Evolutionary conservation across 2,329 filamentous ascomycete species (phyloP).

Genomic region (Ambrosiella beaveri): DNA sequence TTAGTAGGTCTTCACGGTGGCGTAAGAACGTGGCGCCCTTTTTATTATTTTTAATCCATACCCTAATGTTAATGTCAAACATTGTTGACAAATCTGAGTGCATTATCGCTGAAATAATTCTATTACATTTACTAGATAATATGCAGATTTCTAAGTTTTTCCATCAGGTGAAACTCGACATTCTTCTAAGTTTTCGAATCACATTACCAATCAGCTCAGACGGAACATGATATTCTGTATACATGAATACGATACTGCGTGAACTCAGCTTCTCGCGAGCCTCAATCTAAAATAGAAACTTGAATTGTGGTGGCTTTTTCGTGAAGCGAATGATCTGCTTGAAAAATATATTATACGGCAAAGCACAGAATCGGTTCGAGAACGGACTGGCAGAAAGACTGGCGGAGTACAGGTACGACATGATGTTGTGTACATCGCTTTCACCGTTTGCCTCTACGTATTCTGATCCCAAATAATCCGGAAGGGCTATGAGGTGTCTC

Average conservation of each 20-base stretch:
- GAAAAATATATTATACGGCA: not conserved
- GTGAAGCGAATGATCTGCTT: not conserved
- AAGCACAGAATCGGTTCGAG: not conserved
- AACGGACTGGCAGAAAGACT: not conserved
- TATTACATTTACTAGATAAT: not conserved
- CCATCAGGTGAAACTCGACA: too few relatives aligned
- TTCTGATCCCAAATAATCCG: not conserved
- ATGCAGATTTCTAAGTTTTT: too few relatives aligned
- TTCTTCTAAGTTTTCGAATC: not conserved
- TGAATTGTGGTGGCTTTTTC: not conserved
- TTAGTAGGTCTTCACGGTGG: slow-evolving; percentile 1
- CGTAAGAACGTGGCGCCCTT: not conserved
- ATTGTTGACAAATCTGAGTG: not conserved
- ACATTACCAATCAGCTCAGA: not conserved
- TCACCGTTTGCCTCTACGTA: not conserved
- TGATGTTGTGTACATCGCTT: not conserved
- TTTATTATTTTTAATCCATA: not conserved
- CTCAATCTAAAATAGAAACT: not conserved
- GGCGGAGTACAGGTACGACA: not conserved
- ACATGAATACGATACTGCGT: not conserved
- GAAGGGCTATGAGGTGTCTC: not conserved
- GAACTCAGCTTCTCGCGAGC: not conserved
- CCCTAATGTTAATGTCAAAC: not conserved
- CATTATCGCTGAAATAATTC: not conserved
- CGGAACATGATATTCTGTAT: not conserved